A percentile compares a stretch with the other conserved stretches of the same genome.
Conservation (phyloP, 768 basidiomycete genomes). For the Filobasidium floriforme region DNA sequence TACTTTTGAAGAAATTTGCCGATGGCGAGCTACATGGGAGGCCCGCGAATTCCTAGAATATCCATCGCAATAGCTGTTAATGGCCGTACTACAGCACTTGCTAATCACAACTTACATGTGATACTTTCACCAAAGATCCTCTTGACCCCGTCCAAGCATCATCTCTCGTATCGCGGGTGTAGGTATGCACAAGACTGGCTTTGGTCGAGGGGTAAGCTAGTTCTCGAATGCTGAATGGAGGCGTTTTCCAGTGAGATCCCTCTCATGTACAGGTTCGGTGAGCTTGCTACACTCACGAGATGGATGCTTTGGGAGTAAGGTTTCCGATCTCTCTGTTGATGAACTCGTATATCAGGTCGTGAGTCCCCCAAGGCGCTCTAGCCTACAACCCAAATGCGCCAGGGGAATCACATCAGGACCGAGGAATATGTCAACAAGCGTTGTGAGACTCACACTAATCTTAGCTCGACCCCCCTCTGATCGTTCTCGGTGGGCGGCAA, state of each 20-base stretch:
- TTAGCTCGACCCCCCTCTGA: conserved; percentile 55
- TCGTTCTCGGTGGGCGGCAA: conserved; percentile 50
- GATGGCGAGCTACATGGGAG: conserved; percentile 59
- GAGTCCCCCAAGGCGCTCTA: conserved; percentile 46
- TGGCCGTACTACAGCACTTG: too few relatives aligned
- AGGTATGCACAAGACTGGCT: conserved; percentile 73
- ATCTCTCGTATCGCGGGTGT: conserved; percentile 66
- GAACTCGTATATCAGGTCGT: conserved; percentile 79
- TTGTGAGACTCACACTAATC: conserved; percentile 59
- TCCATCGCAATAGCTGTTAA: neutral
- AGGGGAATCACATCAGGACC: neutral
- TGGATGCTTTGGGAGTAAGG: conserved; percentile 66
- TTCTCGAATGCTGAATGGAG: conserved; percentile 61
- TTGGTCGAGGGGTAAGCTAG: conserved; percentile 73
- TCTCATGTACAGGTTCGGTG: too few relatives aligned
- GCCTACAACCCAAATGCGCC: conserved; percentile 22
- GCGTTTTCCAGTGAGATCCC: neutral
- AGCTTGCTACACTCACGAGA: conserved; percentile 57
- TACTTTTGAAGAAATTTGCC: conserved; percentile 65
- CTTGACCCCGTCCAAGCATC: conserved; percentile 57
- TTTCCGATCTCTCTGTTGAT: conserved; percentile 66
- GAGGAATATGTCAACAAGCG: conserved; percentile 11
- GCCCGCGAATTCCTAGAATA: conserved; percentile 56
- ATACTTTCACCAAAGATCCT: conserved; percentile 59
- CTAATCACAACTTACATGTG: conserved; percentile 40